Base-by-base conservation (phyloP, 495 filamentous ascomycete species). In the Penicillium herquei region DNA sequence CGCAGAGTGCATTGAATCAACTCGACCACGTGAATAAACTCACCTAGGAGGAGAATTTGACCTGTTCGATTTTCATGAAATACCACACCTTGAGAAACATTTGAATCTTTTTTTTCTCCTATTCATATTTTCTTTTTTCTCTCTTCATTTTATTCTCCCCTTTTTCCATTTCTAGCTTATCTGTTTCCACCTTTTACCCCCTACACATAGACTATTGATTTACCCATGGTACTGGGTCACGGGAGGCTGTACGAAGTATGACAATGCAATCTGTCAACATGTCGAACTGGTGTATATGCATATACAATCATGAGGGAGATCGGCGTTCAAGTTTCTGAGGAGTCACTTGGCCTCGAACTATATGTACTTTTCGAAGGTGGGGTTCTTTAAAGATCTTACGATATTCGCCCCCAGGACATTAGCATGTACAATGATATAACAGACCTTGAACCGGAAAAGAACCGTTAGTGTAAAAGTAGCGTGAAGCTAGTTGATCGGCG, bases 1-100 rank as follows among this genome's bases (percentile, higher is more conserved):
- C 87, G 6, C 91, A 96, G 67, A 78, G 68, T 13, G 66, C 81
- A 10, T 67, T 95, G 49, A 84, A 78, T 61, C 72, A 71, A 26
- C 62, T 96, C 41, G 91, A 96, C 70, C 70, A 62, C 64, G 64
- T 8, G 41, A 39, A 34, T 51, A 56, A 46, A 26, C 21, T 37
- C 34, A 26, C 34, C 7, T 37, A 8, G 12, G 16, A 43, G 14
- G 16, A 12, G 16, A 21, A 11, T 2, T 21, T 44, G 41, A 30
- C 26, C 41, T 44, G 6, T 21, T 37, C 34, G 2, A 37, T 9
- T 12, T 43, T 43, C 40, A 43, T 43, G n/a, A 16, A 21, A 37
- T 37, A 37, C 34, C 2, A 37, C 34, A 43, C 40, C 40, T n/a
- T 14, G 21, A 31, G 43, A 46, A 12, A 34, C 16, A 30, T n/a